A percentile compares a stretch with the other conserved stretches of the same genome.
phyloP scores from a whole-genome alignment of 305 asterid species.

The Nicotiana rustica region DNA sequence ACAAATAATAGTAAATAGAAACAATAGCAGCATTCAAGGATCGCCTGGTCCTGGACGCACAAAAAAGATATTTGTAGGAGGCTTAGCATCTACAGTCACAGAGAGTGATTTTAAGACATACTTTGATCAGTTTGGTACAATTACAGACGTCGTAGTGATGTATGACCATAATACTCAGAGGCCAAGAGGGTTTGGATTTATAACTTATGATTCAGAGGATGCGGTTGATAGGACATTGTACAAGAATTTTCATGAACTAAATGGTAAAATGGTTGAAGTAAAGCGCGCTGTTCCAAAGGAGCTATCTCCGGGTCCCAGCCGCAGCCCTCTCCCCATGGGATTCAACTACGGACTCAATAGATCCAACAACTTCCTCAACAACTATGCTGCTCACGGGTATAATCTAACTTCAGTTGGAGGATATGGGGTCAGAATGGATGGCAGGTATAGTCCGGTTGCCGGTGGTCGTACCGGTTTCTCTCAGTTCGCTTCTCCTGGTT shows the following conservation, averaged over 20 bases:
- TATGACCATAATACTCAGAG: constrained; percentile 79
- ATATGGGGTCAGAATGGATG: constrained; percentile 66
- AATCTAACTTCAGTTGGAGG: constrained; percentile 62
- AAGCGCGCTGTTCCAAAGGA: constrained; percentile 76
- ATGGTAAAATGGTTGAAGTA: constrained; percentile 77
- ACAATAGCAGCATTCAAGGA: constrained; percentile 64
- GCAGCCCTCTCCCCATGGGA: constrained; percentile 55
- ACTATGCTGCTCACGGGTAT: constrained; percentile 60
- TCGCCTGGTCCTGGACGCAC: constrained; percentile 69
- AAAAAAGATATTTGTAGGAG: constrained; percentile 79
- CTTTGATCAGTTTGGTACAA: constrained; percentile 70
- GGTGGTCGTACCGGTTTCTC: constrained; percentile 59
- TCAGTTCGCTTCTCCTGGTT: constrained; percentile 60
- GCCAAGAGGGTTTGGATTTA: constrained; percentile 77
- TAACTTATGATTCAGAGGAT: constrained; percentile 67
- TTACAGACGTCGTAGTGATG: constrained; percentile 77
- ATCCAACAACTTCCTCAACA: constrained; percentile 56
- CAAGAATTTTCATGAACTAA: constrained; percentile 72
- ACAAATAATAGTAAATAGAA: constrained; percentile 59
- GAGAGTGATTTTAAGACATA: constrained; percentile 69
- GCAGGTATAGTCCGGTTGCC: constrained; percentile 55
- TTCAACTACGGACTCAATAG: constrained; percentile 67
- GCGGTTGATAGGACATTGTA: constrained; percentile 68
- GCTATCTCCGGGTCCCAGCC: constrained; percentile 60
- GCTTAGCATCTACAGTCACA: constrained; percentile 72